Evolutionary conservation across 371 early-diverging fungal genomes (phyloP).

Genomic region (Apophysomyces sp.): DNA sequence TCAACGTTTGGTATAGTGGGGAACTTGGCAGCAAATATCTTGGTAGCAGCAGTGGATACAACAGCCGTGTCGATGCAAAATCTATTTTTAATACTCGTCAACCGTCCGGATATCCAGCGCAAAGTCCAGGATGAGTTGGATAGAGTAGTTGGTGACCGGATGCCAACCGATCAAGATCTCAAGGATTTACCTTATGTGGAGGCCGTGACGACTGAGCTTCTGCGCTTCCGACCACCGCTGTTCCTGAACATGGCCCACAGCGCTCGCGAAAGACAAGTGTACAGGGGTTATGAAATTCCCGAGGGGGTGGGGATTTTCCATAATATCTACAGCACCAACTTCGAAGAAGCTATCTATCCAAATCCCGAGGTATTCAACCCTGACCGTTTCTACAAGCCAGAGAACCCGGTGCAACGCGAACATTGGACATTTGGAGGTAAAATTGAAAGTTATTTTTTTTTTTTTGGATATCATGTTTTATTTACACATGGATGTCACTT

Average conservation of each 20-base stretch:
- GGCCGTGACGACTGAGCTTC: background rate
- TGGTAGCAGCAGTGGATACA: background rate
- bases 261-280: background rate
- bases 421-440: background rate
- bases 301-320: background rate
- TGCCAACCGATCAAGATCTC: background rate
- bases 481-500: no score
- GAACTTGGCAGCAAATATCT: background rate
- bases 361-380: slow-evolving; percentile 24
- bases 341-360: slow-evolving; percentile 8
- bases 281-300: slow-evolving; percentile 5
- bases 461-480: background rate
- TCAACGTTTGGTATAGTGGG: background rate
- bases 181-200: background rate
- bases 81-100: background rate
- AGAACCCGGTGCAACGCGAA: background rate
- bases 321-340: background rate
- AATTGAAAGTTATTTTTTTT: background rate
- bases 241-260: slow-evolving; percentile 4
- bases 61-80: background rate
- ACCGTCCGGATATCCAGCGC: background rate
- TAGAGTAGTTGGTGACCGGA: background rate
- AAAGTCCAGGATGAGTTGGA: slow-evolving; percentile 1
- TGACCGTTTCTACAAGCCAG: slow-evolving; percentile 20
- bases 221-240: background rate